These are phyloP conservation scores for Aaosphaeria arxii DNA, from an alignment of 2,329 filamentous ascomycete genomes.

Conservation along the genomic window DNA sequence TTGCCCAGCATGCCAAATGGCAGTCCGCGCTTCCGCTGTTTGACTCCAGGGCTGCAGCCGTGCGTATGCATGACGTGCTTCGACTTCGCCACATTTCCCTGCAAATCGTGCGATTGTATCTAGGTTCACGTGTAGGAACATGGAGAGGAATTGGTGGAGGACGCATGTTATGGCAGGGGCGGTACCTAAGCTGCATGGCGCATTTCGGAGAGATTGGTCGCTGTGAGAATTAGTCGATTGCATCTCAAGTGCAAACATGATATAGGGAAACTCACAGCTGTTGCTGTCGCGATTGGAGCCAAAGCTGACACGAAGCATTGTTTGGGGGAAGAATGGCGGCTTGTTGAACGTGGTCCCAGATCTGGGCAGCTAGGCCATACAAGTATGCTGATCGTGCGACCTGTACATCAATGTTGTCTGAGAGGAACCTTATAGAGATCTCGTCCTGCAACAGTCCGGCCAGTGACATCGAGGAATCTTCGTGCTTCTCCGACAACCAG, in stretches of 20 bases:
- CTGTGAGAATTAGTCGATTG: constrained; percentile 54
- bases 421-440: constrained; percentile 34
- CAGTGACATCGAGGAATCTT: no score
- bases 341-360: constrained; percentile 17
- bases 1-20: constrained; percentile 16
- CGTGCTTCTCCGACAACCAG: constrained; percentile 11
- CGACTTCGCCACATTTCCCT: constrained; percentile 62
- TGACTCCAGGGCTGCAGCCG: constrained; percentile 54
- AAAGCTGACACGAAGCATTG: neutral
- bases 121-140: constrained; percentile 56
- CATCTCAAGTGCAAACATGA: neutral
- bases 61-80: constrained; percentile 58
- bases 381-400: constrained; percentile 11
- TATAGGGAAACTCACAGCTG: constrained; percentile 6
- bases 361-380: constrained; percentile 15
- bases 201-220: constrained; percentile 44
- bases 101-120: constrained; percentile 52
- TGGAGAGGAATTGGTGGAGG: constrained; percentile 26
- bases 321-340: constrained; percentile 1
- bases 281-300: constrained; percentile 14
- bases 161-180: constrained; percentile 14
- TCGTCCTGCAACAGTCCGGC: no score
- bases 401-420: constrained; percentile 49
- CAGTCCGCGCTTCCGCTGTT: constrained; percentile 15
- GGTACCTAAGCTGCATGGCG: constrained; percentile 40